Base-by-base conservation (phyloP, 257 asterid genomes). In the Lycium barbarum region DNA sequence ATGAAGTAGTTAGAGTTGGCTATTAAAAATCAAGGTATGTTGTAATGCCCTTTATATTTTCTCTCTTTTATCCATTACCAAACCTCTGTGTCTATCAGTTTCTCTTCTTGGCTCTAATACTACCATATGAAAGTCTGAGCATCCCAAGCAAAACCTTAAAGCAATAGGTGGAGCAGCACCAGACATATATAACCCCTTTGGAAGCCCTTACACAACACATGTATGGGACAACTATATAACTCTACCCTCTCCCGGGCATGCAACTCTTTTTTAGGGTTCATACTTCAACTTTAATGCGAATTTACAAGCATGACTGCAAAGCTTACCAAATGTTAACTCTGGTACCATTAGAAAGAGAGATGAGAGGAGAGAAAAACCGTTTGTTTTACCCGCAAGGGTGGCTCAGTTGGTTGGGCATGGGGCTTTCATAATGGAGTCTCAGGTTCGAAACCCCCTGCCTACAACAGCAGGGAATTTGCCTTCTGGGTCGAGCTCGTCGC, bases 121-220 rank as follows among this genome's bases (percentile, higher is more conserved):
- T 35, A 14, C 49, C 11, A 67, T 35, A 35, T 67, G 74, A 67
- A 35, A 35, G 22, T 35, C 22, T 35, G 22, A 67, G 74, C 47
- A 67, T 35, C 74, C 74, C 35, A 66, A 49, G 20, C 74, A 35
- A 67, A 66, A 7, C n/a, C 51, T 38, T 38, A 15, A 38, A 68
- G 76, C 76, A 38, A 68, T 17, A 68, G 51, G 78, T 68, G 78
- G 53, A 36, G 78, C 78, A 68, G 78, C 78, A 38, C 7, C 9
- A 68, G 53, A 38, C 53, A 68, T 68, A 26, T 5, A 38, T 36
- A 38, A 68, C 49, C 26, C 74, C 49, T 35, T 35, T 14, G 22
- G 49, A 1, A 13, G 11, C 74, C 22, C 20, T 7, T 67, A 67
- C 49, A 6, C 49, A 67, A 67, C 49, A 67, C 11, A 67, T 7